Evolutionary conservation across 352 stramenopile species (phyloP), one percentile per base, ranked within the genome.

Genomic region (Globisporangium lucens): DNA sequence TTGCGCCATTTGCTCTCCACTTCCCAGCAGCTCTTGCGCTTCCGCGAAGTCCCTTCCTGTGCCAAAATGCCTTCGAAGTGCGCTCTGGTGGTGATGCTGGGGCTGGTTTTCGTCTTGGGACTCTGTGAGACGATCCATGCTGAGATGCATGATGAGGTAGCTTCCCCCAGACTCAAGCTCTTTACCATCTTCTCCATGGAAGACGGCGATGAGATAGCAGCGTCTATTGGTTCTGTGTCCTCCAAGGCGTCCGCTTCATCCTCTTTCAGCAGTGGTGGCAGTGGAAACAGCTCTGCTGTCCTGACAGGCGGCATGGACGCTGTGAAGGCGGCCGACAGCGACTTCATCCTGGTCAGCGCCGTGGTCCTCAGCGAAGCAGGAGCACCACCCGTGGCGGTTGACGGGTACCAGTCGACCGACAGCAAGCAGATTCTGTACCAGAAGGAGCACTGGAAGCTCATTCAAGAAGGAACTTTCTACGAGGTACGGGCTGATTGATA

Each of bases 281-380:
- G 30, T 33, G 20, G 9, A 12, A 43, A 6, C 47, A 61, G 27
- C 46, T 59, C 47, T 12, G 30, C 17, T 12, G 30, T 8, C 29
- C 2, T 17, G 30, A 6, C 49, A 3, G 63, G 60, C 13, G 52
- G 13, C 38, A 47, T 58, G n/a, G 22, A 12, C 7, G 41, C 38
- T 12, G 33, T 64, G 13, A 64, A 59, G 41, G 30, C 56, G 20
- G 61, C 61, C 22, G 57, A 59, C 33, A 71, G 59, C 43, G 66
- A 71, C 60, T 71, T 71, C 30, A 62, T 71, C 24, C 29, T 71
- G 13, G n/a, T 64, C n/a, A 59, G 60, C 13, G n/a, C 52, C 24
- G 7, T 36, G 36, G 8, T 2, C 2, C 2, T 0, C 38, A 47
- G n/a, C 7, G 43, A 51, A 30, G 15, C 36, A 58, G 29, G 35